Evolutionary conservation across 768 basidiomycete species (phyloP).

Genomic region (Termitomyces titanicus): DNA sequence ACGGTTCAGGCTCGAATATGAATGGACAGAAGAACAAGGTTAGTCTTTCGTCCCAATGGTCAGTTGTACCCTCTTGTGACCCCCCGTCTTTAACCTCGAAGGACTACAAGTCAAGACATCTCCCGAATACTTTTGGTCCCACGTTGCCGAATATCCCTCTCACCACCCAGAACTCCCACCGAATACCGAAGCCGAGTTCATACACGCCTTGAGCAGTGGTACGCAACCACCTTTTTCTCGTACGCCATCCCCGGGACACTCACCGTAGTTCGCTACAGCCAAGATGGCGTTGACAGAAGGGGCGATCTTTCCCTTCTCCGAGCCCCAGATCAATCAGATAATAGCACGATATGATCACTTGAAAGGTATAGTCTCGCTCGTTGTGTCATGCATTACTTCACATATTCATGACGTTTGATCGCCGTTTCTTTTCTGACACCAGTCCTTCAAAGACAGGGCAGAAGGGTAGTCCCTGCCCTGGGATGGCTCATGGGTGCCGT

Average conservation of each 20-base stretch:
- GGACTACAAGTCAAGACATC: conserved; percentile 24
- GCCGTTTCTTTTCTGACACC: background rate
- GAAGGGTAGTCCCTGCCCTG: conserved; percentile 26
- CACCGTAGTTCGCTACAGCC: conserved; percentile 19
- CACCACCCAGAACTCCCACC: conserved; percentile 27
- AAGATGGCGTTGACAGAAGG: conserved; percentile 25
- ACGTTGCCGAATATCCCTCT: conserved; percentile 39
- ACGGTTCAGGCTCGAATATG: conserved; percentile 25
- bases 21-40: conserved; percentile 34
- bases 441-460: conserved; percentile 29
- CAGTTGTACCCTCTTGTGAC: background rate
- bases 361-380: conserved; percentile 25
- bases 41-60: conserved; percentile 2
- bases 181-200: background rate
- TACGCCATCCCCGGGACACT: background rate
- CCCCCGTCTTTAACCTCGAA: conserved; percentile 4
- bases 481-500: conserved; percentile 41
- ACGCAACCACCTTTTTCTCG: background rate
- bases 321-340: conserved; percentile 34
- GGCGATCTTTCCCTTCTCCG: conserved; percentile 32
- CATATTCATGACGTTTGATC: conserved; percentile 4
- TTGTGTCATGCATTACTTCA: background rate
- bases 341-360: conserved; percentile 32
- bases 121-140: conserved; percentile 36
- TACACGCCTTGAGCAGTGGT: conserved; percentile 1